Evolutionary conservation across 208 protist species (phyloP).

Genomic region (Trypanosoma platydactyli): DNA sequence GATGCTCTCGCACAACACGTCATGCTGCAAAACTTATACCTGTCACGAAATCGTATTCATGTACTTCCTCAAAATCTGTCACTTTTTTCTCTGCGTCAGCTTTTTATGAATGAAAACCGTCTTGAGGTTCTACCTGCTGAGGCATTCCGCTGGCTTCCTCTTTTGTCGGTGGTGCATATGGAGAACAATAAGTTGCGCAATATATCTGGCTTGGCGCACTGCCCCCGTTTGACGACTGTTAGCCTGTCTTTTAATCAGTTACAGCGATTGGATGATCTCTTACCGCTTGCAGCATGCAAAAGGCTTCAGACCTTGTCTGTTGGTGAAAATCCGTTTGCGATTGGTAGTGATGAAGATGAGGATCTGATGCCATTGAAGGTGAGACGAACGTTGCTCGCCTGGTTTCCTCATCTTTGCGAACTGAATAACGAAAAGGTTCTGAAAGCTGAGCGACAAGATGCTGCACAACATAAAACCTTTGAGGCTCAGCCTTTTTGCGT

Average conservation of each 20-base stretch:
- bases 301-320: constrained; percentile 49
- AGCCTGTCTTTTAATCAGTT: constrained; percentile 73
- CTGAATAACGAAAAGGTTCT: constrained; percentile 33
- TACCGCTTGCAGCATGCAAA: constrained; percentile 48
- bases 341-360: neutral
- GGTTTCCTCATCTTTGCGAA: constrained; percentile 35
- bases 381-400: constrained; percentile 14
- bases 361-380: constrained; percentile 1
- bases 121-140: constrained; percentile 37
- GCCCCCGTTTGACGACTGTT: constrained; percentile 52
- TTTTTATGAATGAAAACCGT: constrained; percentile 72
- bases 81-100: constrained; percentile 54
- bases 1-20: constrained; percentile 19
- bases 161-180: constrained; percentile 67
- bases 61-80: constrained; percentile 24
- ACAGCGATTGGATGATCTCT: constrained; percentile 25
- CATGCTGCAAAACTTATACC: constrained; percentile 59
- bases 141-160: constrained; percentile 55
- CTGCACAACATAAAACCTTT: neutral
- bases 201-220: constrained; percentile 58
- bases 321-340: constrained; percentile 58
- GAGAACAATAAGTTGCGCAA: constrained; percentile 68
- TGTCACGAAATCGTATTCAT: constrained; percentile 59
- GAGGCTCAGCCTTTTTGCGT: neutral
- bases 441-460: neutral